These are phyloP conservation scores for Hortaea sp. DNA, from an alignment of 2,329 filamentous ascomycete species.

Conservation along the genomic window DNA sequence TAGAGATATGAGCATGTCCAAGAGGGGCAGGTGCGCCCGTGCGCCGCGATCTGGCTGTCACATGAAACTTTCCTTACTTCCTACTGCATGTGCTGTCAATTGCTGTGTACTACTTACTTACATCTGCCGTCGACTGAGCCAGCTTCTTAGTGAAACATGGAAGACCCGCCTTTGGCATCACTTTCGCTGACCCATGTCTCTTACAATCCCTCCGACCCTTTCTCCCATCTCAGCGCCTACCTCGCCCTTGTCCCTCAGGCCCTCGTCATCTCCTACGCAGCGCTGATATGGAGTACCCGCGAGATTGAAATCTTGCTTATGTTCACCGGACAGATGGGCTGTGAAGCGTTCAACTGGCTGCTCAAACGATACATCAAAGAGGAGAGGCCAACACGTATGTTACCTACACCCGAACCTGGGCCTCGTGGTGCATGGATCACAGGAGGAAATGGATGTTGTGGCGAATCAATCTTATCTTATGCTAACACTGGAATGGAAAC, in stretches of 20 bases:
- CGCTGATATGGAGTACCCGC: conserved; percentile 80
- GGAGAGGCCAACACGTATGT: conserved; percentile 69
- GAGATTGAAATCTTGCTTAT: conserved; percentile 83
- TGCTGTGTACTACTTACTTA: no score
- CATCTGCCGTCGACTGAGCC: no score
- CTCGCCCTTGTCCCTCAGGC: conserved; percentile 89
- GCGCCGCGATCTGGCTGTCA: no score
- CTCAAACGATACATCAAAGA: conserved; percentile 89
- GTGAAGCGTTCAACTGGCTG: conserved; percentile 81
- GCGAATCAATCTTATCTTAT: background rate
- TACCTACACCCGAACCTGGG: background rate
- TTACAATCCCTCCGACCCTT: conserved; percentile 79
- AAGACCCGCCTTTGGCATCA: conserved; percentile 61
- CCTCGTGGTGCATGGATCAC: no score
- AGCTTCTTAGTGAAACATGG: conserved; percentile 24
- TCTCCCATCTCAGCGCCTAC: conserved; percentile 86
- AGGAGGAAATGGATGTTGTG: background rate
- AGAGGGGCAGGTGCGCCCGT: no score
- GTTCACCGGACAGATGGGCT: conserved; percentile 83
- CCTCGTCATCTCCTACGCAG: conserved; percentile 80
- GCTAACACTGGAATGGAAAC: conserved; percentile 18
- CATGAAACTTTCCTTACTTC: no score
- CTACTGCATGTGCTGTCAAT: no score
- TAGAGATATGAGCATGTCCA: no score
- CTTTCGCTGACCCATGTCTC: conserved; percentile 92